These are phyloP conservation scores for Pholiota adiposa DNA, from an alignment of 1,284 basidiomycete genomes.

Conservation along the genomic window DNA sequence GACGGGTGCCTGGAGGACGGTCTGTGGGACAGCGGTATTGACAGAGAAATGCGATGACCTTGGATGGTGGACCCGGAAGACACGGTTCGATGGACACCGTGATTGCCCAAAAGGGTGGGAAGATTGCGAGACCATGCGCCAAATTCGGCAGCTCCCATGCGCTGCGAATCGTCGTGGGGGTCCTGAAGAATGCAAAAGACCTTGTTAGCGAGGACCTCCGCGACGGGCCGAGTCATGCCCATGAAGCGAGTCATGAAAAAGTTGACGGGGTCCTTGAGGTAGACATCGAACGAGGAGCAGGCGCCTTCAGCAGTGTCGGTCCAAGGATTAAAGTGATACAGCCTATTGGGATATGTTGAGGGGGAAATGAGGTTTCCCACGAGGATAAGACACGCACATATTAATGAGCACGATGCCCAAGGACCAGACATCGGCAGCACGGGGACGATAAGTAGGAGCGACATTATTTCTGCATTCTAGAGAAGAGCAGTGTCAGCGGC, in stretches of 20 bases:
- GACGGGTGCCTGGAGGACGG: slow-evolving; percentile 66
- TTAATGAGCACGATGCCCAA: slow-evolving; percentile 98
- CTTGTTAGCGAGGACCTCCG: slow-evolving; percentile 82
- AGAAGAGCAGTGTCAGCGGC: slow-evolving; percentile 20
- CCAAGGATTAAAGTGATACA: slow-evolving; percentile 99
- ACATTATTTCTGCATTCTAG: slow-evolving; percentile 97
- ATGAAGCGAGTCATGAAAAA: slow-evolving; percentile 91
- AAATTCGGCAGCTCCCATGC: slow-evolving; percentile 84
- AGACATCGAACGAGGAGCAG: slow-evolving; percentile 85
- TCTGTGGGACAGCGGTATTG: slow-evolving; percentile 68
- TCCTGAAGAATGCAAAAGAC: slow-evolving; percentile 87
- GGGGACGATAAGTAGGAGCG: slow-evolving; percentile 90
- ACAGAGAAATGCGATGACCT: slow-evolving; percentile 62
- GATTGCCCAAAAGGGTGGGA: slow-evolving; percentile 67
- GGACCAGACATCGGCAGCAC: slow-evolving; percentile 98
- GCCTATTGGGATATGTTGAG: slow-evolving; percentile 47
- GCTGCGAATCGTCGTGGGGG: slow-evolving; percentile 55
- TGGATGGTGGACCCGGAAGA: slow-evolving; percentile 57
- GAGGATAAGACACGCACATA: slow-evolving; percentile 58
- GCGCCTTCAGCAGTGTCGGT: slow-evolving; percentile 84
- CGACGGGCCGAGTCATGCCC: slow-evolving; percentile 89
- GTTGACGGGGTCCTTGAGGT: slow-evolving; percentile 76
- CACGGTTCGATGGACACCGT: slow-evolving; percentile 49
- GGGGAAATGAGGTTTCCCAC: slow-evolving; percentile 9
- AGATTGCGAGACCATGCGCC: slow-evolving; percentile 86